Percentiles rank a stretch among this genome's conserved stretches.
phyloP scores from a whole-genome alignment of 2,329 filamentous ascomycete genomes.

The Colletotrichum sp. region DNA sequence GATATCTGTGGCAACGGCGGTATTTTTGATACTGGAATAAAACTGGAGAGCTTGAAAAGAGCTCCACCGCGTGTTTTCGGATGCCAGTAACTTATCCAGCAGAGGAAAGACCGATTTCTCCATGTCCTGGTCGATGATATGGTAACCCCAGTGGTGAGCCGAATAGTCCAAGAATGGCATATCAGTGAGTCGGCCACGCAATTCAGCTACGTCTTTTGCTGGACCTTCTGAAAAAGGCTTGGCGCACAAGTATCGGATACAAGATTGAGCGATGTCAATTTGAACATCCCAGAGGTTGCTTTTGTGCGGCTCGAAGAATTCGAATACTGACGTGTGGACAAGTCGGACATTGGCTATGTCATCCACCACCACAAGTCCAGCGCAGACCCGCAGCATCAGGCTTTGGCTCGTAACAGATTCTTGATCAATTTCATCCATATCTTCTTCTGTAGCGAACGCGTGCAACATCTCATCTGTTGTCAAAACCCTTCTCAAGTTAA shows the following conservation, averaged over 20 bases:
- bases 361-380: neutral
- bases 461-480: rapidly evolving
- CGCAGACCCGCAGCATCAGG: neutral
- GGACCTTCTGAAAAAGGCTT: neutral
- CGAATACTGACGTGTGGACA: neutral
- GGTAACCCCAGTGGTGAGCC: neutral
- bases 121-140: neutral
- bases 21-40: neutral
- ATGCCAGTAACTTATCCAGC: neutral
- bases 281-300: neutral
- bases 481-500: neutral
- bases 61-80: neutral
- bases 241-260: neutral
- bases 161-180: neutral
- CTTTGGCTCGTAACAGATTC: neutral
- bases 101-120: neutral
- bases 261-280: neutral
- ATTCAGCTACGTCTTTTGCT: neutral
- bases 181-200: neutral
- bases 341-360: neutral
- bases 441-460: neutral
- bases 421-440: rapidly evolving
- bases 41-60: neutral
- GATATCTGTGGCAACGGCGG: neutral
- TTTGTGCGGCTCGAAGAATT: neutral